Base-by-base conservation (phyloP, 768 basidiomycete genomes). In the Brasilioporus rufonigricans region DNA sequence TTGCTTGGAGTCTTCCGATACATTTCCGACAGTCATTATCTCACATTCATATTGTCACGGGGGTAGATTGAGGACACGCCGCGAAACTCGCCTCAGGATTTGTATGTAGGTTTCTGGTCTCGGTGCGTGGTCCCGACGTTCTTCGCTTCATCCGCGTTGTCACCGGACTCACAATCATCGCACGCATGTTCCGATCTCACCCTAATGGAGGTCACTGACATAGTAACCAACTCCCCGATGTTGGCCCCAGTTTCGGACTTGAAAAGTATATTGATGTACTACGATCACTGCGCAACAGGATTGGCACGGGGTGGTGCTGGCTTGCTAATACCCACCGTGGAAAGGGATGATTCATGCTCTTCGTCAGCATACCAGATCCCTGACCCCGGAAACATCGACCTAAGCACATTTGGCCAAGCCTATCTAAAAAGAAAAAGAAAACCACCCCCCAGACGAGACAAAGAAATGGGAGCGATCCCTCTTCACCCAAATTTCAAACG, bases 211-310 rank as follows among this genome's bases (percentile, higher is more conserved):
- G 29, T 11, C 10, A 33, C 3, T 33, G 10, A n/a, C n/a, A n/a
- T n/a, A n/a, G n/a, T n/a, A n/a, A n/a, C n/a, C n/a, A n/a, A n/a
- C n/a, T 13, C 10, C 14, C 32, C 10, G 32, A 12, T 33, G 14
- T 13, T 33, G 32, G 32, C 32, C 32, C 32, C 36, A 16, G 36
- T 38, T 8, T 16, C 36, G 12, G 13, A 38, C 36, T 38, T 18
- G 36, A 12, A 2, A 38, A 13, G 36, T 18, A 16, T 8, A 6
- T 38, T 38, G 18, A 38, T 38, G 11, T 14, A 16, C 11, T 9
- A 27, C 13, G 43, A 49, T 46, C 44, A 54, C 26, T 39, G 53
- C 56, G 35, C 56, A 48, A 14, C 35, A 16, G 26, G 31, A 33
- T 45, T 32, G 12, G 27, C 35, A 10, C 33, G 18, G 32, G 27